A percentile compares a stretch with the other conserved stretches of the same genome.
Evolutionary conservation across 2,329 filamentous ascomycete genomes (phyloP).

Genomic region (Cordyceps cateniannulata): DNA sequence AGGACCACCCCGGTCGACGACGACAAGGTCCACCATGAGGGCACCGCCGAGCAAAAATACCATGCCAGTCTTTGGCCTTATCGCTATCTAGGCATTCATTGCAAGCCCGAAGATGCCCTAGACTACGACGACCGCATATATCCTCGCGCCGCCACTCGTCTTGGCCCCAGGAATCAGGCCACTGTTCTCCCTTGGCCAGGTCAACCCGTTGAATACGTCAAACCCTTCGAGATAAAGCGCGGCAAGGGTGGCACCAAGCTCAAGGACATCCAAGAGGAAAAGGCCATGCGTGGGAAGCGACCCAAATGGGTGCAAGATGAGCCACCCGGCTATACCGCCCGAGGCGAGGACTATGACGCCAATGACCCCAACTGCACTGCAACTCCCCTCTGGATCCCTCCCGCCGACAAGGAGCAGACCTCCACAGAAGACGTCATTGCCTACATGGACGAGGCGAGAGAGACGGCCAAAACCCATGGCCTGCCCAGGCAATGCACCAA

Average conservation of each 20-base stretch:
- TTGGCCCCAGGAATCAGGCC: conserved; percentile 88
- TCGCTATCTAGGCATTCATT: conserved; percentile 91
- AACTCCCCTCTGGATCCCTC: conserved; percentile 72
- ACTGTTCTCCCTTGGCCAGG: conserved; percentile 81
- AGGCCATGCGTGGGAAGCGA: conserved; percentile 68
- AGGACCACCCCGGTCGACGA: conserved; percentile 59
- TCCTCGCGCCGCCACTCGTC: conserved; percentile 83
- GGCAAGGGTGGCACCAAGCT: conserved; percentile 71
- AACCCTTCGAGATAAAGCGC: conserved; percentile 74
- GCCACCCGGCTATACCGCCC: conserved; percentile 74
- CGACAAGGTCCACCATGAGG: conserved; percentile 47
- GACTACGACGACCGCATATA: conserved; percentile 98
- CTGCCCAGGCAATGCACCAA: conserved; percentile 75
- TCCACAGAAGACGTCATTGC: conserved; percentile 58
- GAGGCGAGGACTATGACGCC: conserved; percentile 70
- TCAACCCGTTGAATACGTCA: conserved; percentile 81
- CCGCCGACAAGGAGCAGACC: conserved; percentile 44
- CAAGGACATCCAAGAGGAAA: conserved; percentile 83
- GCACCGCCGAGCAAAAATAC: conserved; percentile 80
- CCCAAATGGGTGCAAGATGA: conserved; percentile 94
- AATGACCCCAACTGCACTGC: conserved; percentile 71
- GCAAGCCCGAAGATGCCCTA: conserved; percentile 86
- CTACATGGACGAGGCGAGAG: conserved; percentile 67
- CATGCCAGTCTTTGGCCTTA: conserved; percentile 95
- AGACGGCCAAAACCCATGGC: conserved; percentile 59